A percentile compares a stretch with the other conserved stretches of the same genome.
phyloP scores from a whole-genome alignment of 2,329 filamentous ascomycete species.

The Chalaropsis ovoidea region DNA sequence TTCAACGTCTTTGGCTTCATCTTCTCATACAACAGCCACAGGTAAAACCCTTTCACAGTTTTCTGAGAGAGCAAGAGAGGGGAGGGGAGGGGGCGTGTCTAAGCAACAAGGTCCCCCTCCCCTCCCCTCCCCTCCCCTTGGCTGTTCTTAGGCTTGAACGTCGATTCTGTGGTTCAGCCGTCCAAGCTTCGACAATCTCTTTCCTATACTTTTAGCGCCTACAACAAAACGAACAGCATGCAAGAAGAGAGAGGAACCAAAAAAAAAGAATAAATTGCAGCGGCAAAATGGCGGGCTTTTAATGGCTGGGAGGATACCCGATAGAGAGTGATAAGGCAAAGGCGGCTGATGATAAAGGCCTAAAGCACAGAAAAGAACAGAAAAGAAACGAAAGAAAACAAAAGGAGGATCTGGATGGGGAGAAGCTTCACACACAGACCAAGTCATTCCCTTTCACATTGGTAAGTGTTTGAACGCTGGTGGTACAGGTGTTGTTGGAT shows the following conservation, averaged over 20 bases:
- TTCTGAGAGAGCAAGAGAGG: background rate
- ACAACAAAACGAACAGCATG: background rate
- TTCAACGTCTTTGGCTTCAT: background rate
- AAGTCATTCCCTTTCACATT: no score
- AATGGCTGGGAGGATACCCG: background rate
- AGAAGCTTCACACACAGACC: background rate
- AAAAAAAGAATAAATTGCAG: background rate
- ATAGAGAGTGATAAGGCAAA: slow-evolving; percentile 5
- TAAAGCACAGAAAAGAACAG: background rate
- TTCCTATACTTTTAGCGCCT: background rate
- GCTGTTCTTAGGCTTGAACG: background rate
- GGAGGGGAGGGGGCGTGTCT: background rate
- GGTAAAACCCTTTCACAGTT: no score
- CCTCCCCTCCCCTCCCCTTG: background rate
- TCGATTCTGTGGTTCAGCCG: background rate
- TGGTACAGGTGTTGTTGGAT: no score
- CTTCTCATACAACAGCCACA: background rate
- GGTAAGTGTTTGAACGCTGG: no score
- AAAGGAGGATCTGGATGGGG: background rate
- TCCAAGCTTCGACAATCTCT: slow-evolving; percentile 5
- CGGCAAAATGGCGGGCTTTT: background rate
- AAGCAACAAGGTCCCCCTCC: background rate
- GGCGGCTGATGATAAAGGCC: slow-evolving; percentile 5
- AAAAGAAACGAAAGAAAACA: background rate
- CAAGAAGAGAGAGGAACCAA: background rate